Evolutionary conservation across 345 rosid species (phyloP).

Genomic region (Eucalyptus curtisii): DNA sequence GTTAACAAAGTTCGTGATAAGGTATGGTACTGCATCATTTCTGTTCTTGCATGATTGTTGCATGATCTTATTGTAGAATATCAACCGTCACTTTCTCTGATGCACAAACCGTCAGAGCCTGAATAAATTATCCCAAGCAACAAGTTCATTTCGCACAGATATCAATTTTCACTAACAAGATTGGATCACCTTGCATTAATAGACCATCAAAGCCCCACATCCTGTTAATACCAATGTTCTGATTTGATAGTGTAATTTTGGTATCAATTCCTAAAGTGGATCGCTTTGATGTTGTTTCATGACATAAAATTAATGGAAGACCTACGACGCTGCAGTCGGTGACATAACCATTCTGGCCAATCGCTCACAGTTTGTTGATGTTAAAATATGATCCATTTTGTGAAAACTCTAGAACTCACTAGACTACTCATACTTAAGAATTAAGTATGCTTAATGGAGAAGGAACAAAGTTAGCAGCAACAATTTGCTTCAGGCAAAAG

Average conservation of each 20-base stretch:
- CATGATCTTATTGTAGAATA: background rate
- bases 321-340: conserved; percentile 25
- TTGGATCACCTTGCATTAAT: background rate
- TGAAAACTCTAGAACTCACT: too few species aligned
- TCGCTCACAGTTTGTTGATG: conserved; percentile 10
- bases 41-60: background rate
- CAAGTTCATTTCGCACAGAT: background rate
- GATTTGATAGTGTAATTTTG: background rate
- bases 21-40: conserved; percentile 7
- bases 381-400: too few species aligned
- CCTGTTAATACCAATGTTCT: background rate
- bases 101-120: background rate
- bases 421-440: too few species aligned
- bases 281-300: background rate
- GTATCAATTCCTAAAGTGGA: background rate
- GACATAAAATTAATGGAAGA: conserved; percentile 2
- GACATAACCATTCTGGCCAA: conserved; percentile 35
- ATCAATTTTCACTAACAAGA: background rate
- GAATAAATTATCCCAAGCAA: background rate
- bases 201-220: background rate
- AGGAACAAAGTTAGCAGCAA: too few species aligned
- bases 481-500: too few species aligned
- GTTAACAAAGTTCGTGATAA: conserved; percentile 19
- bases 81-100: background rate
- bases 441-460: too few species aligned